Conservation (phyloP, 106 monocot species). For the Platanthera guangdongensis region DNA sequence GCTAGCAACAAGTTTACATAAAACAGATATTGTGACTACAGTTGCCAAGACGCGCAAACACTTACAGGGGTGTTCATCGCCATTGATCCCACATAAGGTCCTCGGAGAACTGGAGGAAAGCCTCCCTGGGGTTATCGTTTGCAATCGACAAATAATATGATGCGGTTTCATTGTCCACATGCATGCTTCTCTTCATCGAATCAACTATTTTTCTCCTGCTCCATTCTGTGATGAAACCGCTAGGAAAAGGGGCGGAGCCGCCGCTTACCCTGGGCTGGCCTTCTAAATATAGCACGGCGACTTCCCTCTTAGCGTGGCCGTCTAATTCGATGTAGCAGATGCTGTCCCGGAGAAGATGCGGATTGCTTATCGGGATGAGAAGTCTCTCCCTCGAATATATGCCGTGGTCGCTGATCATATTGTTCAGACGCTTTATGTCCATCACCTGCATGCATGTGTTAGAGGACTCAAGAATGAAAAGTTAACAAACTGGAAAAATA, state of each 20-base stretch:
- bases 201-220: not conserved
- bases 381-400: constrained; percentile 86
- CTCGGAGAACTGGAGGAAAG: constrained; percentile 57
- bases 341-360: constrained; percentile 40
- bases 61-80: not conserved
- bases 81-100: constrained; percentile 70
- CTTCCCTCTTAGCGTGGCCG: constrained; percentile 73
- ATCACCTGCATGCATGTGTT: constrained; percentile 38
- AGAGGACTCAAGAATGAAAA: not conserved
- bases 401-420: constrained; percentile 98
- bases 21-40: too few relatives aligned
- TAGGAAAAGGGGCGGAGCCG: not conserved
- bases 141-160: constrained; percentile 76
- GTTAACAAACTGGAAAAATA: not conserved
- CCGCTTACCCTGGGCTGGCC: not conserved
- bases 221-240: constrained; percentile 2
- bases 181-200: constrained; percentile 4
- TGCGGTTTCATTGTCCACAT: constrained; percentile 55
- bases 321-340: constrained; percentile 88
- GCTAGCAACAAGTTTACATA: too few relatives aligned
- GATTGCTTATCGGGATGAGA: constrained; percentile 66
- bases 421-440: constrained; percentile 88
- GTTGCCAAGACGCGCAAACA: not conserved
- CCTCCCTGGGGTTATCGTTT: constrained; percentile 70
- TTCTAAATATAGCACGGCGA: constrained; percentile 74